A percentile compares a stretch with the other conserved stretches of the same genome.
Evolutionary conservation across 2,329 filamentous ascomycete genomes (phyloP).

Genomic region (Rosellinia necatrix): DNA sequence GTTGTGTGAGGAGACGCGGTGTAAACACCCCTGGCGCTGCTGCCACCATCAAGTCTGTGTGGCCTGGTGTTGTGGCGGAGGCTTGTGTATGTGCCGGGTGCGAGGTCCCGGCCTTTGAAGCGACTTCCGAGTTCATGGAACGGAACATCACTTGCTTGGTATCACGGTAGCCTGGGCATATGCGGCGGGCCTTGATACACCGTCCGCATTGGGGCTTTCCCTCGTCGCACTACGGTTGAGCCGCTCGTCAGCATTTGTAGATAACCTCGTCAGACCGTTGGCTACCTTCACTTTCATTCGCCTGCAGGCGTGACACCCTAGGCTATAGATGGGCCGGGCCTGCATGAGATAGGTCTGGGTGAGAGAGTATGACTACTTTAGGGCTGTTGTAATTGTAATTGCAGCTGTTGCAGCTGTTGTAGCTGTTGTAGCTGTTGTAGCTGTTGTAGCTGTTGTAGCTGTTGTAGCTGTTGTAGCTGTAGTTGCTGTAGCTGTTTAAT

Average conservation of each 20-base stretch:
- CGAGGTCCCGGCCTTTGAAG: neutral
- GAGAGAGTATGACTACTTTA: neutral
- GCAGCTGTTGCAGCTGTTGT: no score
- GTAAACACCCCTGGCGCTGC: neutral
- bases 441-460: no score
- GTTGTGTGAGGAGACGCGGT: conserved; percentile 11
- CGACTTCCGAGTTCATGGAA: conserved; percentile 6
- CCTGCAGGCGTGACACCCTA: conserved; percentile 20
- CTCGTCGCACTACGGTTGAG: conserved; percentile 17
- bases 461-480: no score
- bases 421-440: no score
- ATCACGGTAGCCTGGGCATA: conserved; percentile 21
- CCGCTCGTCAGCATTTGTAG: neutral
- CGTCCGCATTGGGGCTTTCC: conserved; percentile 16
- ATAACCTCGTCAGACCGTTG: neutral
- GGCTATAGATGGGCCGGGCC: conserved; percentile 16
- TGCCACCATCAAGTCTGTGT: neutral
- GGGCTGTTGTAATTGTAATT: neutral
- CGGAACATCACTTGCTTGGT: conserved; percentile 13
- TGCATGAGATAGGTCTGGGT: no score
- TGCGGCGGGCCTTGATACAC: conserved; percentile 15
- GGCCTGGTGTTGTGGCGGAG: neutral
- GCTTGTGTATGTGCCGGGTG: neutral
- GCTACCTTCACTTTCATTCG: conserved; percentile 26
- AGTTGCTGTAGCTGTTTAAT: no score